Evolutionary conservation across 352 stramenopile species (phyloP).

Genomic region (Globisporangium radiosum): DNA sequence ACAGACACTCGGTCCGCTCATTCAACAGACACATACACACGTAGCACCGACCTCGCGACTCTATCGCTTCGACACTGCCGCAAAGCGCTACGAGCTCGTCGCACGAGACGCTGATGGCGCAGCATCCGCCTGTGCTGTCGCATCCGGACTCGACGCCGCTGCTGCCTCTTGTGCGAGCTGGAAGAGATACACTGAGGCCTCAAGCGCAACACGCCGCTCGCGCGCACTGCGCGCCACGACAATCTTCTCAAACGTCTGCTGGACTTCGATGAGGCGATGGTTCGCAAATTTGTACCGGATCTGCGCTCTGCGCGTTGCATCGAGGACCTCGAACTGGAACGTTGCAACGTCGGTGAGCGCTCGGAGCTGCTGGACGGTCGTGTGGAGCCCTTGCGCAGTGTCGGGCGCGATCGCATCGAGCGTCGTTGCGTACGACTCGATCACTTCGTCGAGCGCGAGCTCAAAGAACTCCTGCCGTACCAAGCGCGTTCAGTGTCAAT

Average conservation of each 20-base stretch:
- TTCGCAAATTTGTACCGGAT: slow-evolving; percentile 50
- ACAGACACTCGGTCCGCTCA: too few relatives aligned
- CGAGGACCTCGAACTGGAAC: slow-evolving; percentile 47
- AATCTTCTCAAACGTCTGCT: slow-evolving; percentile 59
- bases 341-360: slow-evolving; percentile 33
- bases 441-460: slow-evolving; percentile 51
- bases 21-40: too few relatives aligned
- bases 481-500: too few relatives aligned
- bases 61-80: not conserved
- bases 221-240: slow-evolving; percentile 44
- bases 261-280: slow-evolving; percentile 55
- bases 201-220: slow-evolving; percentile 47
- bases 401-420: slow-evolving; percentile 58
- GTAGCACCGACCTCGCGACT: too few relatives aligned
- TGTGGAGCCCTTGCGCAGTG: slow-evolving; percentile 37
- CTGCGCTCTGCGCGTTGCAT: slow-evolving; percentile 26
- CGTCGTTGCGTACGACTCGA: slow-evolving; percentile 37
- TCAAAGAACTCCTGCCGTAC: slow-evolving; percentile 57
- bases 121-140: slow-evolving; percentile 3
- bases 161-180: slow-evolving; percentile 51
- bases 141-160: not conserved
- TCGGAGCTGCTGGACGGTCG: slow-evolving; percentile 40
- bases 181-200: slow-evolving; percentile 53
- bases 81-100: not conserved
- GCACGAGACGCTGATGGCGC: not conserved